Evolutionary conservation across 371 early-diverging fungal species (phyloP), one percentile per base, ranked within the genome.

Genomic region (Rhizopus delemar): DNA sequence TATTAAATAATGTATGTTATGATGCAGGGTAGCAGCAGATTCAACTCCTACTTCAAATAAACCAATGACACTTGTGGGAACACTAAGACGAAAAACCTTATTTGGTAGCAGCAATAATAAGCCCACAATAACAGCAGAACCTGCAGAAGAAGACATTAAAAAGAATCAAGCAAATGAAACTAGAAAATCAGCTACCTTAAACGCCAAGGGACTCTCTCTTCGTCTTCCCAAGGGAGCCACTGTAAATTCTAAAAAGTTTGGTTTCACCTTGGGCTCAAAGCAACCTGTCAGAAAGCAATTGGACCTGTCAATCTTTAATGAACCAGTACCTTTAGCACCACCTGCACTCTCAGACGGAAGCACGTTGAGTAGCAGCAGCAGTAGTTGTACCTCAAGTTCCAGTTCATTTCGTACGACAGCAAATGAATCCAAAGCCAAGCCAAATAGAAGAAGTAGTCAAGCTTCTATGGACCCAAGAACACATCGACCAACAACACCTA

Each of bases 41-140:
- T 34, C 33, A 34, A 45, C 54, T 57, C 9, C 57, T 49, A 16
- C 49, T 48, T 32, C 52, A 35, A 33, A 46, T 38, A 53, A 34
- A 51, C 34, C 57, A 31, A 41, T 59, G 1, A 65, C 62, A 12
- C 45, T 70, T 8, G 66, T 71, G 7, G 74, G 74, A 4, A 74
- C 78, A 16, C 61, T 77, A 28, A 70, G 74, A 41, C 72, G 74
- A 46, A 77, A 72, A 53, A 77, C 69, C 53, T 70, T 70, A 49
- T 77, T 77, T 51, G 52, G 62, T 16, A 68, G 66, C 39, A 70
- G 63, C 32, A 73, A 70, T 49, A 56, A 72, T 8, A 73, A 77
- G 43, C 68, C 74, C 4, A 35, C 53, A 3, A 22, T 22, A 22
- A 2, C 22, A 22, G 22, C 22, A 22, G 22, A 22, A 22, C 22